Evolutionary conservation across 495 filamentous ascomycete genomes (phyloP).

Genomic region (Clavariopsis aquatica): DNA sequence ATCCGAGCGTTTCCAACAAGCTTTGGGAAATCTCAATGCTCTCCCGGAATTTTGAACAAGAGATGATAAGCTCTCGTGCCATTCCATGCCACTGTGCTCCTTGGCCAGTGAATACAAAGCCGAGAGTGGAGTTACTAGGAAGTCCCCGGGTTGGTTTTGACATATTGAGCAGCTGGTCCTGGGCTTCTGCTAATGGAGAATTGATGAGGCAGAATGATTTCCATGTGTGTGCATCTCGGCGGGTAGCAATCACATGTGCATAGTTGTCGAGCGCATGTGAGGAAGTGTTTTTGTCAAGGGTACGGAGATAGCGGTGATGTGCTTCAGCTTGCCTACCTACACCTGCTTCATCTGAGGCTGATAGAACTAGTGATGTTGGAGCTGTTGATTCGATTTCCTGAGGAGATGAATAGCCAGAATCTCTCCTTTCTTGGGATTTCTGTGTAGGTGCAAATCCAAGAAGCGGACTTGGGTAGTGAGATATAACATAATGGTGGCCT

Average conservation of each 20-base stretch:
- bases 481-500: too few species aligned
- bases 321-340: background rate
- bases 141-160: background rate
- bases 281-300: constrained; percentile 7
- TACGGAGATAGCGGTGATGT: background rate
- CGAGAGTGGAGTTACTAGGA: background rate
- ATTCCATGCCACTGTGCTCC: constrained; percentile 69
- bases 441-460: background rate
- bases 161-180: background rate
- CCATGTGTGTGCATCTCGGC: background rate
- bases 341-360: background rate
- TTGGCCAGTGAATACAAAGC: constrained; percentile 59
- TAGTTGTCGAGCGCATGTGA: background rate
- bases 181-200: too few species aligned
- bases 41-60: background rate
- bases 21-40: background rate
- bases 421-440: background rate
- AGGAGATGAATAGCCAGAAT: too few species aligned
- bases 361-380: background rate
- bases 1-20: background rate
- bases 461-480: background rate
- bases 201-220: background rate
- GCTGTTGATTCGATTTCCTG: too few species aligned
- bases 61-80: constrained; percentile 45
- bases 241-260: background rate